phyloP scores from a whole-genome alignment of 768 basidiomycete species.

The Boletus reticuloceps region DNA sequence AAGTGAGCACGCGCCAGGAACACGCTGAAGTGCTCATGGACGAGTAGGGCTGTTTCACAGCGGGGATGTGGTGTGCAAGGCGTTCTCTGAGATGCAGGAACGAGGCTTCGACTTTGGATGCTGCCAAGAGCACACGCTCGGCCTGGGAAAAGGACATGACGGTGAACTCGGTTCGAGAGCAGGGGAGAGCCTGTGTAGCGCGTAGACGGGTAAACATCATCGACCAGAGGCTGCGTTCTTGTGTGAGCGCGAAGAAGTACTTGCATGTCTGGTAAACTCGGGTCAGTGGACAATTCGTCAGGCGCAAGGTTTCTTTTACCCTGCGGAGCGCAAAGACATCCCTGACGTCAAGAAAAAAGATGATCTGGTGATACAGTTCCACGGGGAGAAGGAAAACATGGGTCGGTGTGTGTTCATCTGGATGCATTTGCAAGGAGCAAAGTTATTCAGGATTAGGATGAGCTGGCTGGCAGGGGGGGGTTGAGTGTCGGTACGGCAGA shows the following conservation, averaged over 20 bases:
- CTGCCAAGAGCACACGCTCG: slow-evolving; percentile 13
- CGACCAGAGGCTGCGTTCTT: slow-evolving; percentile 19
- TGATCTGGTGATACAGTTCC: slow-evolving; percentile 16
- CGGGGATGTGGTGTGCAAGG: neutral
- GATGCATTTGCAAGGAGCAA: neutral
- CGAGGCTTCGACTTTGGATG: slow-evolving; percentile 11
- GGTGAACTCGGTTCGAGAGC: slow-evolving; percentile 8
- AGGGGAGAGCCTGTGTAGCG: slow-evolving; percentile 13
- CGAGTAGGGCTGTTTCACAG: neutral
- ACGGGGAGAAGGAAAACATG: slow-evolving; percentile 8
- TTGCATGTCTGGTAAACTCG: slow-evolving; percentile 23
- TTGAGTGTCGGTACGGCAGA: too few species aligned
- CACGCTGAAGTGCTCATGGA: neutral
- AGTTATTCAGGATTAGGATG: too few species aligned
- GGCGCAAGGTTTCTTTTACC: neutral
- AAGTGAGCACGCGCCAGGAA: slow-evolving; percentile 11
- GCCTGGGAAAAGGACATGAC: slow-evolving; percentile 9
- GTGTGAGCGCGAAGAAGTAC: slow-evolving; percentile 14
- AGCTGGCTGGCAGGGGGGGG: too few species aligned
- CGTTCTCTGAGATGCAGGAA: slow-evolving; percentile 16
- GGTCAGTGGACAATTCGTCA: neutral
- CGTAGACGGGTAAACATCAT: slow-evolving; percentile 11
- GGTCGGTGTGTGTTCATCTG: neutral
- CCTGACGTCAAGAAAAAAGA: slow-evolving; percentile 10
- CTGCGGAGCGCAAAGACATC: slow-evolving; percentile 18